phyloP scores from a whole-genome alignment of 441 rosid species.

The Daphne laureola region DNA sequence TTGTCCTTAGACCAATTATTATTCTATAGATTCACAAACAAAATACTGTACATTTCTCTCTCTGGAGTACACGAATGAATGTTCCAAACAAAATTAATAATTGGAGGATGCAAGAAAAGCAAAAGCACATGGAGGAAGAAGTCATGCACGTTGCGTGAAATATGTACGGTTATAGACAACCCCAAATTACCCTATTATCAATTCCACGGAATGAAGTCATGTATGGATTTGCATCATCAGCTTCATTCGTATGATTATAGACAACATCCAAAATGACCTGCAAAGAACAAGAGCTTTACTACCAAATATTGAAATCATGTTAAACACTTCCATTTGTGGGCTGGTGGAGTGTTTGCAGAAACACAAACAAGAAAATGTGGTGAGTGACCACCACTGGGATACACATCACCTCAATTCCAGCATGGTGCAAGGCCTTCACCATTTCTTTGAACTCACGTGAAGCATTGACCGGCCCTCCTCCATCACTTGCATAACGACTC shows the following conservation, averaged over 20 bases:
- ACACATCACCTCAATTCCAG: slow-evolving; percentile 80
- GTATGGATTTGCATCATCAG: slow-evolving; percentile 72
- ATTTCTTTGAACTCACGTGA: slow-evolving; percentile 82
- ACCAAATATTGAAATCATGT: slow-evolving; percentile 3
- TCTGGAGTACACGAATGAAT: no score
- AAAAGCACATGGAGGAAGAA: no score
- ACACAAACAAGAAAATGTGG: no score
- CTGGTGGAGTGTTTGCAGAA: no score
- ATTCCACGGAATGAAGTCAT: slow-evolving; percentile 94
- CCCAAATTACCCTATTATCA: slow-evolving; percentile 65
- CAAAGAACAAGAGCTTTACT: slow-evolving; percentile 14
- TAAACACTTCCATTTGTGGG: slow-evolving; percentile 9
- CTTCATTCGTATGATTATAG: slow-evolving; percentile 95
- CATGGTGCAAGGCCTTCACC: slow-evolving; percentile 90
- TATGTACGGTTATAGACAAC: no score
- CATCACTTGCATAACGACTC: slow-evolving; percentile 90
- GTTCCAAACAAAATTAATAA: no score
- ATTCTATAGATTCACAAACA: no score
- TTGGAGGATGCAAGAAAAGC: no score
- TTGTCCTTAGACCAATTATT: no score
- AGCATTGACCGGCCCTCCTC: slow-evolving; percentile 81
- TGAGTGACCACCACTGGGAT: background rate
- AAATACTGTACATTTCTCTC: no score
- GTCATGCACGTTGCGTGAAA: no score
- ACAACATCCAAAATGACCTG: slow-evolving; percentile 97